These are phyloP conservation scores for Canavalia gladiata DNA, from an alignment of 306 rosid genomes.

Conservation along the genomic window DNA sequence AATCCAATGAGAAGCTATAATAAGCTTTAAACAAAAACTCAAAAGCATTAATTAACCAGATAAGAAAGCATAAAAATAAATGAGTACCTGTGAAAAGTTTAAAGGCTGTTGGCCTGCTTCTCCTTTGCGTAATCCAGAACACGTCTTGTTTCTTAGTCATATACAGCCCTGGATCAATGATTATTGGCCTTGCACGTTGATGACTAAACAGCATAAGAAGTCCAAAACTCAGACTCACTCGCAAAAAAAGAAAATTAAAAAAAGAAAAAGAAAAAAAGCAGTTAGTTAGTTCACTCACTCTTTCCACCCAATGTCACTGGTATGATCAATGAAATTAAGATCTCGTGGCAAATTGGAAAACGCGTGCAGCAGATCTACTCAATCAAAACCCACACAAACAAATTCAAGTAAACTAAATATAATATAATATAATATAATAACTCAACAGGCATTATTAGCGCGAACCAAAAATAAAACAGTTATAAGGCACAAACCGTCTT, in stretches of 20 bases:
- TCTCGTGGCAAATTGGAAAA: conserved; percentile 79
- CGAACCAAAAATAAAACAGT: neutral
- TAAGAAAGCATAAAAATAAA: neutral
- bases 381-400: conserved; percentile 46
- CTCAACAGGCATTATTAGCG: no score
- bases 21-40: neutral
- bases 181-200: conserved; percentile 81
- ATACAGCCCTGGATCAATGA: conserved; percentile 91
- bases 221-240: conserved; percentile 7
- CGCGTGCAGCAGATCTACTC: conserved; percentile 80
- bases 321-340: conserved; percentile 90
- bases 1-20: neutral
- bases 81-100: conserved; percentile 82
- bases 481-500: conserved; percentile 70
- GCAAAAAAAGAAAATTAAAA: conserved; percentile 2
- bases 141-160: conserved; percentile 81
- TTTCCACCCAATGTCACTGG: conserved; percentile 92
- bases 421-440: no score
- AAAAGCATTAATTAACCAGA: neutral
- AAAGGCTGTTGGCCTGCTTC: conserved; percentile 92
- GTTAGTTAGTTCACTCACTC: conserved; percentile 59
- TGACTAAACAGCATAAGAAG: conserved; percentile 50
- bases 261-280: neutral
- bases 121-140: conserved; percentile 82
- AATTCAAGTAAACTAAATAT: neutral